Evolutionary conservation across 2,329 filamentous ascomycete genomes (phyloP), one percentile per base, ranked within the genome.

Genomic region (Neofusicoccum sp.): DNA sequence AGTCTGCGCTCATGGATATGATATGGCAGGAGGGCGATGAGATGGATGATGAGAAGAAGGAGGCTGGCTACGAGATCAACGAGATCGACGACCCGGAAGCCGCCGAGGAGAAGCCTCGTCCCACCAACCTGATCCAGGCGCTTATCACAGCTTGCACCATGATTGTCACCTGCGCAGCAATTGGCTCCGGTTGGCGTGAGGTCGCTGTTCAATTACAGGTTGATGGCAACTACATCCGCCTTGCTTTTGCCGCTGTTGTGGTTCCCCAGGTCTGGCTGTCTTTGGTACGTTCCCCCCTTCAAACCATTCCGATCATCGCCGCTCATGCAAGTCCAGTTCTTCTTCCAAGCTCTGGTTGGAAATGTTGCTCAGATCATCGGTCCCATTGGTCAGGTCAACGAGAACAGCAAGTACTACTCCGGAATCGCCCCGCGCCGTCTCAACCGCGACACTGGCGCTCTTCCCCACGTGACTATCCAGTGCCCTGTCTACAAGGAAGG

Each of bases 241-340:
- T 87, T 12, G 80, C 80, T 4, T 80, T 89, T 61, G 34, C 86
- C 1, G 69, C 77, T 11, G 80, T 78, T 30, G 68, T 81, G 5
- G 79, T 85, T 0, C 70, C 84, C 16, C 83, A 87, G 68, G 73
- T 84, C 26, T 89, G 87, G 79, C 78, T 88, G 58, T 79, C 78
- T 60, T 68, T 86, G 67, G 79, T 80, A 69, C 60, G 75, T 71
- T 6, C n/a, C 40, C 12, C 12, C 24, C 4, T 20, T 12, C 16
- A n/a, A n/a, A n/a, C 2, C 6, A 9, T 31, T 20, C 31, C 6
- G 7, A 12, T 24, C 24, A 6, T 26, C 8, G 16, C 24, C 36
- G 47, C 54, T 62, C 14, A 62, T 31, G 3, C 16, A 24, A n/a
- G 61, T 68, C 43, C 44, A 60, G 65, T 81, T 81, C 71, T 80